phyloP scores from a whole-genome alignment of 2,329 filamentous ascomycete species.

The Ophiostoma novo-ulmi region DNA sequence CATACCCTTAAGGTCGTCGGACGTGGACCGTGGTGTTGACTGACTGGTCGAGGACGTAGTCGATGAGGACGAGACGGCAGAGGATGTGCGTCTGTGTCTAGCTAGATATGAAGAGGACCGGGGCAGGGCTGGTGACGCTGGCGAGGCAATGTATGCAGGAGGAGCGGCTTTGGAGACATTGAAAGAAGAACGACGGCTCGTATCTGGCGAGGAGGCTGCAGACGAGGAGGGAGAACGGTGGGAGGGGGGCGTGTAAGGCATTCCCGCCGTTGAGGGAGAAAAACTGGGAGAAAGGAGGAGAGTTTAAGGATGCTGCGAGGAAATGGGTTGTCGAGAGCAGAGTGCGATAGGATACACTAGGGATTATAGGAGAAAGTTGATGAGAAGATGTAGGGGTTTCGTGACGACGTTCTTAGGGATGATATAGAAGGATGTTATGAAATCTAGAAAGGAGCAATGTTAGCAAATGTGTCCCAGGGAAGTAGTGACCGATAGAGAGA shows the following conservation, averaged over 20 bases:
- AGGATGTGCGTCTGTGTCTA: constrained; percentile 57
- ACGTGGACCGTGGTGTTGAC: constrained; percentile 46
- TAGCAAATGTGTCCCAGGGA: background rate
- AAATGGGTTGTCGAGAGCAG: constrained; percentile 11
- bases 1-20: constrained; percentile 46
- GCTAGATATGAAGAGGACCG: constrained; percentile 62
- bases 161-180: constrained; percentile 34
- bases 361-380: constrained; percentile 4
- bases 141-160: constrained; percentile 25
- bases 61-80: constrained; percentile 36
- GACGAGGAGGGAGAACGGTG: constrained; percentile 59
- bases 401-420: background rate
- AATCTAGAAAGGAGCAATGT: background rate
- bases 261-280: constrained; percentile 44
- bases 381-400: background rate
- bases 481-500: background rate
- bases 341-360: constrained; percentile 13
- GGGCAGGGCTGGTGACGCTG: constrained; percentile 51
- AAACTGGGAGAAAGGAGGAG: constrained; percentile 4
- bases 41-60: constrained; percentile 35
- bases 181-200: constrained; percentile 56
- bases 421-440: background rate
- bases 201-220: constrained; percentile 50
- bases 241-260: constrained; percentile 85
- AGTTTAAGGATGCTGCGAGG: constrained; percentile 8